Evolutionary conservation across 345 rosid genomes (phyloP), one percentile per base, ranked within the genome.

Genomic region (Lepidium africanum): DNA sequence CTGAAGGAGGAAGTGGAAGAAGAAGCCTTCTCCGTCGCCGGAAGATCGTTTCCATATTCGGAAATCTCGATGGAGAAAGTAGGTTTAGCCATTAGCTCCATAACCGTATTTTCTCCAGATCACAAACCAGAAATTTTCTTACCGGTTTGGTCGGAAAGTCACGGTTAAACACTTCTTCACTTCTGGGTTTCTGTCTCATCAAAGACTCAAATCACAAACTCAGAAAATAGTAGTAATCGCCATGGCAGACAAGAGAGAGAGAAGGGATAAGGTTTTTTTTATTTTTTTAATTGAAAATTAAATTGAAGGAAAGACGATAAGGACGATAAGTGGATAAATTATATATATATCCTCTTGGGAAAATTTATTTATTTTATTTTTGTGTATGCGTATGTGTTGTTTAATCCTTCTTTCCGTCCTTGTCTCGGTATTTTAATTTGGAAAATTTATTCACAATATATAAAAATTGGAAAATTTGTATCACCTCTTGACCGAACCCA

Each of bases 61-160:
- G 78, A 45, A 14, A 67, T 73, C 10, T 81, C 87, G 78, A 83
- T 74, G 35, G 71, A 55, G 66, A 80, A 78, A 10, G 77, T 71
- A 41, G 86, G 70, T 40, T 87, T 86, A 60, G 80, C 58, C 73
- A 87, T 27, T 21, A 87, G 78, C 73, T 87, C 88, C 93, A 87
- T 86, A 9, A 7, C 23, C 38, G 46, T 38, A 41, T 27, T 21
- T 6, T 11, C 0, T 64, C n/a, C 19, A 52, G 73, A 74, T 42
- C 63, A 74, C 15, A 59, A 59, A 41, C n/a, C 39, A 54, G 15
- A 16, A n/a, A 12, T 3, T 23, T 55, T 30, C 23, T 41, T 30
- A 55, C 27, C 10, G 72, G 27, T 33, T 59, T 67, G 68, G 33
- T 59, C 61, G 32, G 66, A 38, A 59, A 39, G 17, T 27, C 16